phyloP scores from a whole-genome alignment of 768 basidiomycete species.

The Clitopilus passeckerianus region DNA sequence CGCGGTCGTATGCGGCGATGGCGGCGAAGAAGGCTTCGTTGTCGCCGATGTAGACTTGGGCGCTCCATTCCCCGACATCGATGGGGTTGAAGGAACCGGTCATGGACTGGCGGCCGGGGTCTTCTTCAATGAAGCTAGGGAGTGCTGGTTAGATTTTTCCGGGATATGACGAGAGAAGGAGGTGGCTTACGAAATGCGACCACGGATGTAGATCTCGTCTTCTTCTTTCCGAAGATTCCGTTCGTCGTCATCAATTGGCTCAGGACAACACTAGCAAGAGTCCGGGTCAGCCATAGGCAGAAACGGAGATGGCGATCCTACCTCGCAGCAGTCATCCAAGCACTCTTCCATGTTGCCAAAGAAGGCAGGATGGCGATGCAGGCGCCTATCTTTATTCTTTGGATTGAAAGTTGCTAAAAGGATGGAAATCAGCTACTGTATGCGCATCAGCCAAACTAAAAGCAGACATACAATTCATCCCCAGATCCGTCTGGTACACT shows the following conservation, averaged over 20 bases:
- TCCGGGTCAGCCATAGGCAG: neutral
- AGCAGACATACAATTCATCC: slow-evolving; percentile 46
- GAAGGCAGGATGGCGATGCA: slow-evolving; percentile 63
- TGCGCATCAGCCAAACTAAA: too few species aligned
- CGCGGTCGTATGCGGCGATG: slow-evolving; percentile 42
- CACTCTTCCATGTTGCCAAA: slow-evolving; percentile 56
- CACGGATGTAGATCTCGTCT: slow-evolving; percentile 48
- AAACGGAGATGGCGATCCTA: slow-evolving; percentile 10
- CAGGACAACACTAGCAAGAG: slow-evolving; percentile 41
- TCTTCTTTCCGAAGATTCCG: slow-evolving; percentile 45
- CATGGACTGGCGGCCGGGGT: slow-evolving; percentile 57
- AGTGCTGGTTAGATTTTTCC: neutral
- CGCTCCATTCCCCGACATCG: slow-evolving; percentile 63
- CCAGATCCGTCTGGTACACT: slow-evolving; percentile 54
- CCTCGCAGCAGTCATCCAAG: slow-evolving; percentile 60
- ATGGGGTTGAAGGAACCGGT: slow-evolving; percentile 65
- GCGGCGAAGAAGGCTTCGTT: slow-evolving; percentile 51
- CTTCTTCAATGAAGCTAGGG: slow-evolving; percentile 50
- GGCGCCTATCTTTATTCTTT: slow-evolving; percentile 52
- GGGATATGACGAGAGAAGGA: neutral
- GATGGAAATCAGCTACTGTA: too few species aligned
- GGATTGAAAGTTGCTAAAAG: slow-evolving; percentile 53
- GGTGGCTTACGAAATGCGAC: slow-evolving; percentile 40
- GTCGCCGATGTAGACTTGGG: slow-evolving; percentile 52
- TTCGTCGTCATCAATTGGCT: slow-evolving; percentile 53